These are phyloP conservation scores for Saturnispora galanensis DNA, from an alignment of 805 yeast species.

Conservation along the genomic window DNA sequence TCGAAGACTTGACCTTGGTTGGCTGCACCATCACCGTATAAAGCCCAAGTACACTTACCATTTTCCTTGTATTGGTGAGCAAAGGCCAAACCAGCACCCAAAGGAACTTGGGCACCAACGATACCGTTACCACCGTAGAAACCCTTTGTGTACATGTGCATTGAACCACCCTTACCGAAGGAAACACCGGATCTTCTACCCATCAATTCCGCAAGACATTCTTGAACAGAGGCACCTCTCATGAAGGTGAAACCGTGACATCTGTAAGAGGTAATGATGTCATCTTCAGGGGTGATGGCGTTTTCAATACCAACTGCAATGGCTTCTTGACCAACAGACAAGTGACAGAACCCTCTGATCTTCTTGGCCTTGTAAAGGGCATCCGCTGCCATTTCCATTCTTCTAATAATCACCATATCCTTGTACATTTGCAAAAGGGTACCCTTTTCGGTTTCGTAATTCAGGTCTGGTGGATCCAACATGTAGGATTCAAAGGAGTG, in stretches of 20 bases:
- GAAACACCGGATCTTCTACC: slow-evolving; percentile 94
- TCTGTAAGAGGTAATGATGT: slow-evolving; percentile 93
- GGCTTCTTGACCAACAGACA: slow-evolving; percentile 98
- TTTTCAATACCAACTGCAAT: slow-evolving; percentile 97
- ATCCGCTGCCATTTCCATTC: slow-evolving; percentile 99
- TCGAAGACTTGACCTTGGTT: slow-evolving; percentile 99
- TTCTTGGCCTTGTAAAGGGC: slow-evolving; percentile 97
- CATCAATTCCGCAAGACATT: slow-evolving; percentile 90
- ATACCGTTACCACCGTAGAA: slow-evolving; percentile 99
- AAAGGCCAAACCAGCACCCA: slow-evolving; percentile 97
- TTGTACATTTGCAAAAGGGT: slow-evolving; percentile 86
- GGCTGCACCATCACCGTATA: slow-evolving; percentile 99
- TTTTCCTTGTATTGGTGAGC: slow-evolving; percentile 92
- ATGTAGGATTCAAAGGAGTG: slow-evolving; percentile 79
- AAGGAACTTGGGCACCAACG: slow-evolving; percentile 98
- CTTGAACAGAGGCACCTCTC: slow-evolving; percentile 90
- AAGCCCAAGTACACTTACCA: slow-evolving; percentile 66
- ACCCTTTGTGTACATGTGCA: slow-evolving; percentile 95
- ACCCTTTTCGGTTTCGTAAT: slow-evolving; percentile 71
- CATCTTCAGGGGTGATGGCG: slow-evolving; percentile 78
- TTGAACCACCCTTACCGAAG: slow-evolving; percentile 98
- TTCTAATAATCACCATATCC: slow-evolving; percentile 87
- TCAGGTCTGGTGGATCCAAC: slow-evolving; percentile 60
- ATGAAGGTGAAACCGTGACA: slow-evolving; percentile 97
- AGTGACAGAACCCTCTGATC: slow-evolving; percentile 98